A percentile compares a stretch with the other conserved stretches of the same genome.
phyloP scores from a whole-genome alignment of 345 rosid genomes.

The Populus pruinosa region DNA sequence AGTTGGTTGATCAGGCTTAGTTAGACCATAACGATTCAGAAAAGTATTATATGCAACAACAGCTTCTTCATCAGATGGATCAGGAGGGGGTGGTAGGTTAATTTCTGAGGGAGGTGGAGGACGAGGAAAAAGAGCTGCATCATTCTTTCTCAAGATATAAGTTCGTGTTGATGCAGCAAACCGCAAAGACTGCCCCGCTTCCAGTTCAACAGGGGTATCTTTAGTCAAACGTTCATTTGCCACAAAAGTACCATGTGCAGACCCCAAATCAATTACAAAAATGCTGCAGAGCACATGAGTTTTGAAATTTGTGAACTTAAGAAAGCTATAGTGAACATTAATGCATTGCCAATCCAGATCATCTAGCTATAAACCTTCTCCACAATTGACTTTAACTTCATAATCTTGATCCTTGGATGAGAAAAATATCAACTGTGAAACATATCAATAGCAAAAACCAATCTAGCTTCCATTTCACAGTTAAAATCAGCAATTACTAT shows the following conservation, averaged over 20 bases:
- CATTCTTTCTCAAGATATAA: constrained; percentile 74
- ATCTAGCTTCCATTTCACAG: not conserved
- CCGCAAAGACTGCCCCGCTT: constrained; percentile 75
- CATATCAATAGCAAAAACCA: not conserved
- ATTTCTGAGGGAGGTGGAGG: constrained; percentile 61
- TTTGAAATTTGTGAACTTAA: not conserved
- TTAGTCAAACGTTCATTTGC: constrained; percentile 83
- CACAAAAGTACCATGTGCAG: constrained; percentile 83
- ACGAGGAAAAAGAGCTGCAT: constrained; percentile 72
- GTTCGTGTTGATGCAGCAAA: constrained; percentile 91
- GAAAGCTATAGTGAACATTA: not conserved
- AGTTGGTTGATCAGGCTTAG: constrained; percentile 29
- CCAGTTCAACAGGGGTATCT: constrained; percentile 66
- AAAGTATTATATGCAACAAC: constrained; percentile 79
- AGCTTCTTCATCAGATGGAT: constrained; percentile 82
- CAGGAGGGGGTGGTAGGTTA: constrained; percentile 68
- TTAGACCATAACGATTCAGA: constrained; percentile 69
- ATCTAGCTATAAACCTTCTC: not conserved
- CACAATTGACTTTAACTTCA: not conserved
- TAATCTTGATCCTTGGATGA: not conserved
- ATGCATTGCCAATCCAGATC: not conserved
- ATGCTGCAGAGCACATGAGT: constrained; percentile 41
- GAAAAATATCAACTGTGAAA: not conserved
- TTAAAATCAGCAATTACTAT: not conserved
- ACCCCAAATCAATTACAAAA: constrained; percentile 73